Evolutionary conservation across 78 protist species (phyloP).

Genomic region (Dictyostelium firmibasis): DNA sequence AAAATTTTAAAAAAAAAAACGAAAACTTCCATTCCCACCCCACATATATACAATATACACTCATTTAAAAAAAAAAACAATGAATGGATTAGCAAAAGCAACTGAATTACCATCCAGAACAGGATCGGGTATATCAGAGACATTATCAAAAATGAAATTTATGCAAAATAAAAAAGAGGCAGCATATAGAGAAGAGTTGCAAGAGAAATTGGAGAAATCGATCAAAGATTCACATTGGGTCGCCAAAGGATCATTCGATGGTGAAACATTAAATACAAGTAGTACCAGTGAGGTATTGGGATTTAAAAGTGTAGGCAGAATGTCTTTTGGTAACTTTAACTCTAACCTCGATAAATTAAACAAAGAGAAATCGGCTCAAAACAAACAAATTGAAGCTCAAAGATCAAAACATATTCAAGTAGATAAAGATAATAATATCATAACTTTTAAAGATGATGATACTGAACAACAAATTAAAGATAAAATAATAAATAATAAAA

Average conservation of each 20-base stretch:
- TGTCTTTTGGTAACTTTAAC: constrained; percentile 70
- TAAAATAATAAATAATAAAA: constrained; percentile 7
- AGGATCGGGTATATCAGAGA: background rate
- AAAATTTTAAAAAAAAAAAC: background rate
- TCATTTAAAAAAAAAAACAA: background rate
- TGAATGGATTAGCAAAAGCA: background rate
- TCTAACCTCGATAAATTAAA: constrained; percentile 31
- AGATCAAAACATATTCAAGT: background rate
- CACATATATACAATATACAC: background rate
- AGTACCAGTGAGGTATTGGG: constrained; percentile 58
- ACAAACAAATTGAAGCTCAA: background rate
- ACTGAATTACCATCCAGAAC: background rate
- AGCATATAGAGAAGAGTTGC: constrained; percentile 41
- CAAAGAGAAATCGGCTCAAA: background rate
- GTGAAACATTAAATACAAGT: constrained; percentile 46
- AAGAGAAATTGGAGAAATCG: constrained; percentile 33
- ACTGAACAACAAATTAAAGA: constrained; percentile 4
- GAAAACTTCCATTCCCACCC: background rate
- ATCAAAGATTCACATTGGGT: constrained; percentile 79
- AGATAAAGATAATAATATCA: background rate
- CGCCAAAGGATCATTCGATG: constrained; percentile 68
- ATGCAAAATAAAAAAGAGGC: constrained; percentile 71
- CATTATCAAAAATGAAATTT: constrained; percentile 34
- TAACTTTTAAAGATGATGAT: background rate
- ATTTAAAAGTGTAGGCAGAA: constrained; percentile 52